Base-by-base conservation (phyloP, 768 basidiomycete genomes). In the Epithele typhae region DNA sequence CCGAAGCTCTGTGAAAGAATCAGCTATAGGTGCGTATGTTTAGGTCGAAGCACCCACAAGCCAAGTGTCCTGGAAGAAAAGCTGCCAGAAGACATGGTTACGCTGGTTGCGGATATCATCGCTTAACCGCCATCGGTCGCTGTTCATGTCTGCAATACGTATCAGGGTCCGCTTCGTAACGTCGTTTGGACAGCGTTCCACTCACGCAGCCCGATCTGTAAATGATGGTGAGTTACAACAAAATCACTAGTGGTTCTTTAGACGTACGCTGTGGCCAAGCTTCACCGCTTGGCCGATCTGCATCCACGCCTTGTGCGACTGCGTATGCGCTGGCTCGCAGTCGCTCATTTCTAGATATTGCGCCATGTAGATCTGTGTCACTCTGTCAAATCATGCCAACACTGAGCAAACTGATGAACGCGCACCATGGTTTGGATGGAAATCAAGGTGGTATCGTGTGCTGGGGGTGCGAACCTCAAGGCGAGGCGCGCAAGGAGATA, bases 51-150 rank as follows among this genome's bases (percentile, higher is more conserved):
- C 14, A 21, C 58, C 43, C 55, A 87, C 86, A 32, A 76, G 63
- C 72, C 77, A 78, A 0, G 81, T 79, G 55, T 87, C 86, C 23
- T 76, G 59, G 21, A 68, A 54, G 56, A 82, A 86, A n/a, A 87
- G 60, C 39, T 82, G 77, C 82, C 84, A 89, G 58, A 86, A 87
- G 10, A 82, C 64, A 18, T 68, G 68, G 43, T 69, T 74, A 15
- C 85, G 76, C 45, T 71, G 67, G 48, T 79, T 68, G 15, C 67
- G 59, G 33, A 68, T 61, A 18, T 64, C 61, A 22, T 72, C 67
- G 15, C 72, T 67, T 5, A 87, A 67, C 23, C 78, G 74, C 79
- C 84, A 87, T 22, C 80, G 71, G 5, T 70, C 65, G 40, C 78
- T 73, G 46, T 82, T 74, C 27, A 84, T 65, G 59, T 86, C 83